These are phyloP conservation scores for Agrostemma githago DNA, from an alignment of 148 eudicot genomes.

Conservation along the genomic window DNA sequence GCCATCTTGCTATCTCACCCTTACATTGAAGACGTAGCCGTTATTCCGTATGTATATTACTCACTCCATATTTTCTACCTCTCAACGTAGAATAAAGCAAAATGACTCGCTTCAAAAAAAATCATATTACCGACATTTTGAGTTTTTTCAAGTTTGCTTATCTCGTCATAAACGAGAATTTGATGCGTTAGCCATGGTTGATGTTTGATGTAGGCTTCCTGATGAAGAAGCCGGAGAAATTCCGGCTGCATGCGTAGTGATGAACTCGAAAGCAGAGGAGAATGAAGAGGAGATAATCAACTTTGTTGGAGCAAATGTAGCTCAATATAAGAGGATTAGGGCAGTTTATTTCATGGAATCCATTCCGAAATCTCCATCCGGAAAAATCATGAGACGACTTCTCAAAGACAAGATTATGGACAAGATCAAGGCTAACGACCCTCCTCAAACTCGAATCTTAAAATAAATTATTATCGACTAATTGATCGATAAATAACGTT, in stretches of 20 bases:
- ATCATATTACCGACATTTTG: no score
- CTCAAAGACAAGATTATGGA: constrained; percentile 39
- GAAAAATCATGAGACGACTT: constrained; percentile 47
- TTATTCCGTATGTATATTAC: constrained; percentile 52
- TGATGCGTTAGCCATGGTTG: neutral
- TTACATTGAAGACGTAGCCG: constrained; percentile 80
- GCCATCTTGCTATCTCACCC: constrained; percentile 79
- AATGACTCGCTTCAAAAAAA: neutral
- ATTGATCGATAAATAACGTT: neutral
- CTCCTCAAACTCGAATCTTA: neutral
- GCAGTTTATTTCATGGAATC: constrained; percentile 62
- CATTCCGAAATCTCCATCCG: constrained; percentile 76
- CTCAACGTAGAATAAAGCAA: neutral
- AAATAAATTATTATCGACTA: neutral
- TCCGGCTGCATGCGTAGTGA: constrained; percentile 89
- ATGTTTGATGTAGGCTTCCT: constrained; percentile 40
- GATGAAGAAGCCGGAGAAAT: constrained; percentile 96
- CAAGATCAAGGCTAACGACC: constrained; percentile 20
- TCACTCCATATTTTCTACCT: no score
- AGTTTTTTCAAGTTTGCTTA: no score
- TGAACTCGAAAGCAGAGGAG: constrained; percentile 45
- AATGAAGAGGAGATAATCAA: constrained; percentile 67
- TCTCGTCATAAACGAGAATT: neutral
- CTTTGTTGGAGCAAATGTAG: constrained; percentile 68
- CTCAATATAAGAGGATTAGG: constrained; percentile 65